Conservation (phyloP, 768 basidiomycete species). For the Cystofilobasidium macerans region DNA sequence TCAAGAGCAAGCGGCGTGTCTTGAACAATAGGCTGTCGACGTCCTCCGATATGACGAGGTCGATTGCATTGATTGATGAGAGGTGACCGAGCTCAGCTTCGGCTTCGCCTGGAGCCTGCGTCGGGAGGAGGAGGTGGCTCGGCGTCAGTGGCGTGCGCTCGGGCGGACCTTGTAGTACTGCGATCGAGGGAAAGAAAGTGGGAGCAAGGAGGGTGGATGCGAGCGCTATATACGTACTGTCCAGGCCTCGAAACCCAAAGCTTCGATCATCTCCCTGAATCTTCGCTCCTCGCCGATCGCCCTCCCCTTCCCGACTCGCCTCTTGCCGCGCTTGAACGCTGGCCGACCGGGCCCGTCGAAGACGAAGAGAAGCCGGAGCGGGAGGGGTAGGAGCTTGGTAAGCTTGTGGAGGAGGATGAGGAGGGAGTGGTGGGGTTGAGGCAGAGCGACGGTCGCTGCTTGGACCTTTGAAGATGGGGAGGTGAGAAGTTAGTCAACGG, state of each 20-base stretch:
- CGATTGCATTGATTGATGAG: slow-evolving; percentile 68
- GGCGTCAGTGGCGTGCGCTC: not conserved
- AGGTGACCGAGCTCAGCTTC: slow-evolving; percentile 87
- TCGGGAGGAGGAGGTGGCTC: too few relatives aligned
- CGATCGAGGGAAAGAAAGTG: too few relatives aligned
- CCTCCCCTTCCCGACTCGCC: slow-evolving; percentile 23
- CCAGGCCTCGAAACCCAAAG: slow-evolving; percentile 43
- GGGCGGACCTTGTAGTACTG: too few relatives aligned
- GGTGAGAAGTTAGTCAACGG: slow-evolving; percentile 33
- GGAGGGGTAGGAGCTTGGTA: slow-evolving; percentile 55
- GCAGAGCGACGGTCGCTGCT: not conserved
- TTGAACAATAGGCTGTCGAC: slow-evolving; percentile 84
- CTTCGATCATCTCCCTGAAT: slow-evolving; percentile 39
- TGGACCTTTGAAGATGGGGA: not conserved
- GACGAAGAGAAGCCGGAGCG: slow-evolving; percentile 78
- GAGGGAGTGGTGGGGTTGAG: slow-evolving; percentile 56
- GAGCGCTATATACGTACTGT: slow-evolving; percentile 43
- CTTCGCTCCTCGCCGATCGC: slow-evolving; percentile 31
- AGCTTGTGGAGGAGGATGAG: slow-evolving; percentile 78
- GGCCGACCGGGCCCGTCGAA: slow-evolving; percentile 85
- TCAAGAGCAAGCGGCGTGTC: slow-evolving; percentile 7
- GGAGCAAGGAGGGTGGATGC: too few relatives aligned
- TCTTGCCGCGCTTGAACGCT: slow-evolving; percentile 55
- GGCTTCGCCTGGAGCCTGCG: slow-evolving; percentile 71
- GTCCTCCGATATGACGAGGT: slow-evolving; percentile 82